Percentiles rank a stretch among this genome's conserved stretches.
phyloP scores from a whole-genome alignment of 1,139 yeast species.

The Blastobotrys serpentis region DNA sequence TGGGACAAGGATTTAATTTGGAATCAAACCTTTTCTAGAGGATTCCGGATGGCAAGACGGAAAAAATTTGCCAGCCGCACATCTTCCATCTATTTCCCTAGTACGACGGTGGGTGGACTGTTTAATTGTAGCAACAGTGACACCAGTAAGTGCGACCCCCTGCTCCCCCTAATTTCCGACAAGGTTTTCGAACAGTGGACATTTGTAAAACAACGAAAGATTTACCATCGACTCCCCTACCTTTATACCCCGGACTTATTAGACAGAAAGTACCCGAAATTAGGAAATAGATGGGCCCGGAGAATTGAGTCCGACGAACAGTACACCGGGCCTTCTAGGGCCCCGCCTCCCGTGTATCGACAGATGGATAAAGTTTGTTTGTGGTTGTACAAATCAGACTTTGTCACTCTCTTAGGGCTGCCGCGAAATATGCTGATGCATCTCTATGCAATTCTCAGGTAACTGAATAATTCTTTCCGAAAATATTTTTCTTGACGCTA shows the following conservation, averaged over 20 bases:
- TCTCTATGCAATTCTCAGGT: not conserved
- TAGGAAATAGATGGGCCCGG: slow-evolving; percentile 1
- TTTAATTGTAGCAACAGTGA: not conserved
- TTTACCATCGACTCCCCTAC: slow-evolving; percentile 12
- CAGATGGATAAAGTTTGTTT: not conserved
- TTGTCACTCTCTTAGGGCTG: not conserved
- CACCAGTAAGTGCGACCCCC: slow-evolving; percentile 5
- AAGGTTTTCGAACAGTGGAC: slow-evolving; percentile 5
- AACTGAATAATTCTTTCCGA: too few species aligned
- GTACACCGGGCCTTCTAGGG: slow-evolving; percentile 1
- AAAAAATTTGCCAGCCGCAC: slow-evolving; percentile 11
- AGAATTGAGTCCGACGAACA: not conserved
- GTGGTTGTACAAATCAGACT: not conserved
- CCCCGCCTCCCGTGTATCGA: not conserved
- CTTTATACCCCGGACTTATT: slow-evolving; percentile 17
- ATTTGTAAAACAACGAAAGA: not conserved
- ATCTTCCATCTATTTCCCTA: slow-evolving; percentile 12
- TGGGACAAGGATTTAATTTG: slow-evolving; percentile 11
- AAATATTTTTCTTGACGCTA: too few species aligned
- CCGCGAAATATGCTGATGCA: not conserved
- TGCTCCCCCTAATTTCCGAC: slow-evolving; percentile 12
- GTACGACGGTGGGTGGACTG: slow-evolving; percentile 15
- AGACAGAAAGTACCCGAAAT: slow-evolving; percentile 11
- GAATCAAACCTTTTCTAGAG: slow-evolving; percentile 14
- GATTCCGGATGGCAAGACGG: slow-evolving; percentile 14